phyloP scores from a whole-genome alignment of 2,329 filamentous ascomycete species.

The Penicillium sp. region DNA sequence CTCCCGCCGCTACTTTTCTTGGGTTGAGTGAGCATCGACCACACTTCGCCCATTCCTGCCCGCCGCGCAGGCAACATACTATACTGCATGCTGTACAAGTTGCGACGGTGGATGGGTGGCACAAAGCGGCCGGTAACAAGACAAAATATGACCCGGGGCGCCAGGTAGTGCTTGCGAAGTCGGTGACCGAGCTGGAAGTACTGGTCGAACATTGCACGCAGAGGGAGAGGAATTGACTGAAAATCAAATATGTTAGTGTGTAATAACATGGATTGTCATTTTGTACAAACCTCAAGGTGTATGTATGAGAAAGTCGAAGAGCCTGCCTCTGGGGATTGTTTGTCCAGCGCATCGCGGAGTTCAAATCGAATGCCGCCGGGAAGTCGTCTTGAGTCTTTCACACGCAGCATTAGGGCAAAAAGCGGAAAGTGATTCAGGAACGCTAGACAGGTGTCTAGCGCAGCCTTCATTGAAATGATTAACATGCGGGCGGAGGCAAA shows the following conservation, averaged over 20 bases:
- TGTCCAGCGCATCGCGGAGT: constrained; percentile 68
- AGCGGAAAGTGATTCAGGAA: constrained; percentile 97
- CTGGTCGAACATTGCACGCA: constrained; percentile 93
- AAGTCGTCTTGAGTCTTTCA: constrained; percentile 87
- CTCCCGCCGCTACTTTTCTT: constrained; percentile 31
- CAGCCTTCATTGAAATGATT: constrained; percentile 89
- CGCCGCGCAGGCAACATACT: constrained; percentile 88
- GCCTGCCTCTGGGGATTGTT: constrained; percentile 32
- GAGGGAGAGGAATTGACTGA: constrained; percentile 81
- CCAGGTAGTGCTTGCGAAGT: constrained; percentile 92
- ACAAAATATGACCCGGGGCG: constrained; percentile 80
- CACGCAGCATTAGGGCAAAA: constrained; percentile 90
- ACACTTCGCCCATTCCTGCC: constrained; percentile 79
- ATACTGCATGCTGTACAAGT: constrained; percentile 94
- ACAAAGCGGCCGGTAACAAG: constrained; percentile 89
- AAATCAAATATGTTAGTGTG: constrained; percentile 15
- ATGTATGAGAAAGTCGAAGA: constrained; percentile 70
- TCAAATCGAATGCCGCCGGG: constrained; percentile 93
- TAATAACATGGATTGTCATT: neutral
- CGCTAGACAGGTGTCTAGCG: constrained; percentile 85
- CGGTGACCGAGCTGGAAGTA: constrained; percentile 93
- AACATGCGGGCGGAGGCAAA: constrained; percentile 93
- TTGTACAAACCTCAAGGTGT: constrained; percentile 68
- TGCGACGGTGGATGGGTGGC: constrained; percentile 89
- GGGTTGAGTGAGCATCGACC: constrained; percentile 64